Percentiles rank a stretch among this genome's conserved stretches.
These are phyloP conservation scores for Fusarium paranaense DNA, from an alignment of 2,329 filamentous ascomycete genomes.

Conservation along the genomic window DNA sequence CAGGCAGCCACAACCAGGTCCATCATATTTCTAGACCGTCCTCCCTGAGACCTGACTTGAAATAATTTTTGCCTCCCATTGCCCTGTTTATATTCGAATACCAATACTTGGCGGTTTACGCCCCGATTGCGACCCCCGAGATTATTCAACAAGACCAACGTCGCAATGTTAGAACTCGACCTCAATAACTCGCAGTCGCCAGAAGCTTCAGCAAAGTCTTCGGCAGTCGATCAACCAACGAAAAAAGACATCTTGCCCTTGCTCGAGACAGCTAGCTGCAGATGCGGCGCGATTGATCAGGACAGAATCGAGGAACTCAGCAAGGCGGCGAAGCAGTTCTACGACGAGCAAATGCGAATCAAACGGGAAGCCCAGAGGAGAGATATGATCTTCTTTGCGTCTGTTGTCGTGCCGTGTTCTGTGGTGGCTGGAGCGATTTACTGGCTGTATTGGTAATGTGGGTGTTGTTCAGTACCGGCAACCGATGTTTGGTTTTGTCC, in stretches of 20 bases:
- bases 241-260: background rate
- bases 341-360: background rate
- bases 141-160: background rate
- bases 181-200: no score
- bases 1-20: slow-evolving; percentile 10
- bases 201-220: background rate
- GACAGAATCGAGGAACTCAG: background rate
- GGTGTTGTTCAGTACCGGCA: background rate
- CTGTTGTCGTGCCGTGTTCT: background rate
- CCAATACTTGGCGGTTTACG: background rate
- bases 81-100: background rate
- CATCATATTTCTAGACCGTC: background rate
- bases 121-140: background rate
- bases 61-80: background rate
- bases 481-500: background rate
- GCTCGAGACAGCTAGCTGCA: background rate
- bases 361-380: background rate
- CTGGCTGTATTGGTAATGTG: background rate
- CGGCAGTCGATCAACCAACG: background rate
- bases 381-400: background rate
- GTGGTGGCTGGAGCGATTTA: background rate
- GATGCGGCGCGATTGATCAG: background rate
- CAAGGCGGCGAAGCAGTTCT: background rate
- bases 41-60: background rate
- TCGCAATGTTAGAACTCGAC: background rate